Evolutionary conservation across 306 rosid species (phyloP).

Genomic region (Heteromeles arbutifolia): DNA sequence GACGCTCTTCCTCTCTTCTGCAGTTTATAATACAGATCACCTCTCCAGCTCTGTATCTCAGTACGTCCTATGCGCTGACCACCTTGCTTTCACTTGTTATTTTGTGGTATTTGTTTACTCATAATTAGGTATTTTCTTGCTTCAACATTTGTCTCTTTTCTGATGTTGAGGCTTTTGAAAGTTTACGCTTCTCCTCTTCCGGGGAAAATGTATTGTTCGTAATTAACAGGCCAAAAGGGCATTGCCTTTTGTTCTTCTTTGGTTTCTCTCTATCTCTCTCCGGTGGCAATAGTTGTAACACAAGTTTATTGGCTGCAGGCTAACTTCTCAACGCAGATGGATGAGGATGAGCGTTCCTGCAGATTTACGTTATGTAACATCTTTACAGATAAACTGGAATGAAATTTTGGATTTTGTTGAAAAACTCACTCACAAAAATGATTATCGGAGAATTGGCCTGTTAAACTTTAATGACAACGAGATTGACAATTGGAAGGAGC

Average conservation of each 20-base stretch:
- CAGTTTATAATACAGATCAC: slow-evolving; percentile 61
- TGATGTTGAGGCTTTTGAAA: background rate
- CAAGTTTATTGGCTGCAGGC: slow-evolving; percentile 24
- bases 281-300: background rate
- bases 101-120: background rate
- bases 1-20: slow-evolving; percentile 59
- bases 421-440: slow-evolving; percentile 41
- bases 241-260: background rate
- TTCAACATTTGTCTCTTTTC: too few relatives aligned
- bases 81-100: slow-evolving; percentile 1
- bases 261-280: background rate
- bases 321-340: slow-evolving; percentile 31
- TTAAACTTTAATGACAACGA: slow-evolving; percentile 70
- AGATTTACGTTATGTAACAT: slow-evolving; percentile 51
- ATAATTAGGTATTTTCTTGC: background rate
- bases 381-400: slow-evolving; percentile 55
- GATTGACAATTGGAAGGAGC: slow-evolving; percentile 60
- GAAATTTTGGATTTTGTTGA: slow-evolving; percentile 44
- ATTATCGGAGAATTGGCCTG: slow-evolving; percentile 70
- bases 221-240: background rate
- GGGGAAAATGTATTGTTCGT: background rate
- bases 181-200: background rate
- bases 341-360: slow-evolving; percentile 21
- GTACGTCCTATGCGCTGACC: slow-evolving; percentile 33
- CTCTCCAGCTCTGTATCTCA: slow-evolving; percentile 37